Conservation (phyloP, 2,329 filamentous ascomycete genomes). For the Ramichloridium luteum region DNA sequence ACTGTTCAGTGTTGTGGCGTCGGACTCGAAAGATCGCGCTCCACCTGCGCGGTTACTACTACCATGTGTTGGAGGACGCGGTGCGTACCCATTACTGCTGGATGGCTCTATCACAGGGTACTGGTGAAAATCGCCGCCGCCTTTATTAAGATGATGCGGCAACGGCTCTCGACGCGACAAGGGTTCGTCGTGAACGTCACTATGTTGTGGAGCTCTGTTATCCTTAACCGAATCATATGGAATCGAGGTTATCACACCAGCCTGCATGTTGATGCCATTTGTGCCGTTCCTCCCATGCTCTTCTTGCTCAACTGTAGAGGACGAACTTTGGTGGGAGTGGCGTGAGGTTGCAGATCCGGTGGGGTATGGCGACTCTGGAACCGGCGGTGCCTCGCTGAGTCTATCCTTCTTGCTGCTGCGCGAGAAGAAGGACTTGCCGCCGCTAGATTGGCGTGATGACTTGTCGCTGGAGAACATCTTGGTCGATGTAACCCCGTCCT, state of each 20-base stretch:
- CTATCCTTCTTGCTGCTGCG: conserved; percentile 63
- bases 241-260: conserved; percentile 76
- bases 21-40: conserved; percentile 15
- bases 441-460: conserved; percentile 72
- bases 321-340: conserved; percentile 55
- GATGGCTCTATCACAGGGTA: conserved; percentile 50
- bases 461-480: conserved; percentile 41
- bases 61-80: conserved; percentile 19
- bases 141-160: conserved; percentile 74
- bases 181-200: conserved; percentile 58
- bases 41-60: conserved; percentile 9
- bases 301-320: conserved; percentile 20
- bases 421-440: conserved; percentile 76
- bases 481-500: too few relatives aligned
- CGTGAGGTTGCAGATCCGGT: conserved; percentile 53
- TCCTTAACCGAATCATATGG: conserved; percentile 67
- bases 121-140: conserved; percentile 70
- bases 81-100: conserved; percentile 42
- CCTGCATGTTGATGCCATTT: conserved; percentile 51
- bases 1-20: conserved; percentile 40
- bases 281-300: conserved; percentile 26
- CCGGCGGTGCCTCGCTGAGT: conserved; percentile 47
- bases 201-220: conserved; percentile 55
- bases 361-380: conserved; percentile 35
- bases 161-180: conserved; percentile 55